phyloP scores from a whole-genome alignment of 2,329 filamentous ascomycete species.

The Dothistroma pini region DNA sequence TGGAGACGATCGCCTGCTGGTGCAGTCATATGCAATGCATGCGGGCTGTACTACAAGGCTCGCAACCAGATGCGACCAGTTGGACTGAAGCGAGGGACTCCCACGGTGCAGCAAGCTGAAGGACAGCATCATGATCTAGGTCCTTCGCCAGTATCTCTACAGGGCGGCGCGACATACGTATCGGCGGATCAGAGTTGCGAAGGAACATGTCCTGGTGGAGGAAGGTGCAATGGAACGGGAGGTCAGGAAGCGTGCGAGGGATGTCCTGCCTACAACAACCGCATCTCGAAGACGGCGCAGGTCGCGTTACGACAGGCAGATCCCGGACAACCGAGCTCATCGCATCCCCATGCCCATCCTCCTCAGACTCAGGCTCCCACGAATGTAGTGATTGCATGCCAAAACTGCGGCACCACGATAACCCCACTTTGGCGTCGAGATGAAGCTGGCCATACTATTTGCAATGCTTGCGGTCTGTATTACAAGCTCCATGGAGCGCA shows the following conservation, averaged over 20 bases:
- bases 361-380: slow-evolving; percentile 40
- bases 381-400: slow-evolving; percentile 78
- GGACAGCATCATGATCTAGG: slow-evolving; percentile 38
- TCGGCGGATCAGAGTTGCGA: slow-evolving; percentile 68
- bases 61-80: slow-evolving; percentile 87
- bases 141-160: slow-evolving; percentile 38
- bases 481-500: slow-evolving; percentile 94
- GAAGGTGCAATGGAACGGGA: slow-evolving; percentile 92
- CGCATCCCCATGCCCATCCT: slow-evolving; percentile 1
- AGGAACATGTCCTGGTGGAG: slow-evolving; percentile 93
- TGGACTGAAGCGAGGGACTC: slow-evolving; percentile 74
- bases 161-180: slow-evolving; percentile 63
- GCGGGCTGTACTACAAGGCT: slow-evolving; percentile 89
- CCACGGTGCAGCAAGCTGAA: slow-evolving; percentile 31
- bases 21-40: slow-evolving; percentile 96
- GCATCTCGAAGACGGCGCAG: slow-evolving; percentile 81
- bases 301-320: slow-evolving; percentile 52
- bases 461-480: slow-evolving; percentile 96
- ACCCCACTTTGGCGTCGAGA: slow-evolving; percentile 95
- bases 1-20: slow-evolving; percentile 93
- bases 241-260: slow-evolving; percentile 93
- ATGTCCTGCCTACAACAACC: slow-evolving; percentile 96
- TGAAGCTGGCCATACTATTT: slow-evolving; percentile 92
- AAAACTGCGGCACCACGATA: slow-evolving; percentile 95
- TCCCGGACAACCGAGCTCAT: neutral